A percentile compares a stretch with the other conserved stretches of the same genome.
Evolutionary conservation across 2,329 filamentous ascomycete genomes (phyloP).

Genomic region (Fusarium irregulare): DNA sequence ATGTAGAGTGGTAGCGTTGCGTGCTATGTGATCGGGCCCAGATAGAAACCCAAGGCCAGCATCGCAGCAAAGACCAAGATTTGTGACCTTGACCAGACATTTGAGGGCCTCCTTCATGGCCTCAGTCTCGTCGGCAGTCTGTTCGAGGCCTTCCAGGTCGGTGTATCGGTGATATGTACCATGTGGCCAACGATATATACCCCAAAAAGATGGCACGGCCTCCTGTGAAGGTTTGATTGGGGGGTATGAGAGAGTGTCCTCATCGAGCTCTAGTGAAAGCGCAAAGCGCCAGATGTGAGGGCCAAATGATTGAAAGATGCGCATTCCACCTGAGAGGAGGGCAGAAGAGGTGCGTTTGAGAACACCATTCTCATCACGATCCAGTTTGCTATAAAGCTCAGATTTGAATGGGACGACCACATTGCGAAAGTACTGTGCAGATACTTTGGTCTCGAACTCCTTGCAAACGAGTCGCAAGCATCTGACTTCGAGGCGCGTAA

Average conservation of each 20-base stretch:
- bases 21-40: slow-evolving; percentile 67
- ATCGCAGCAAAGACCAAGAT: slow-evolving; percentile 75
- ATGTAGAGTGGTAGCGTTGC: slow-evolving; percentile 54
- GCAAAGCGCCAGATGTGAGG: slow-evolving; percentile 71
- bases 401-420: slow-evolving; percentile 74
- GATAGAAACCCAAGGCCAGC: slow-evolving; percentile 74
- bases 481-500: slow-evolving; percentile 69
- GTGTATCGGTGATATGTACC: slow-evolving; percentile 69
- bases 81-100: slow-evolving; percentile 65
- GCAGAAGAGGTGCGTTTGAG: slow-evolving; percentile 42
- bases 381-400: slow-evolving; percentile 65
- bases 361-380: slow-evolving; percentile 36
- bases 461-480: slow-evolving; percentile 69
- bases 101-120: slow-evolving; percentile 71
- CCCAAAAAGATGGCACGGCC: slow-evolving; percentile 69
- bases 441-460: slow-evolving; percentile 68
- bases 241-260: slow-evolving; percentile 61
- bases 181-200: slow-evolving; percentile 73
- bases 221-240: slow-evolving; percentile 68
- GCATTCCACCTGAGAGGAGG: slow-evolving; percentile 62
- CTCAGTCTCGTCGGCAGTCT: slow-evolving; percentile 71
- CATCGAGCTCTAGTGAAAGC: slow-evolving; percentile 75
- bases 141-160: slow-evolving; percentile 69
- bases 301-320: slow-evolving; percentile 71
- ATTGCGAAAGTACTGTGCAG: slow-evolving; percentile 68